Base-by-base conservation (phyloP, 306 rosid genomes). In the Ormosia emarginata region DNA sequence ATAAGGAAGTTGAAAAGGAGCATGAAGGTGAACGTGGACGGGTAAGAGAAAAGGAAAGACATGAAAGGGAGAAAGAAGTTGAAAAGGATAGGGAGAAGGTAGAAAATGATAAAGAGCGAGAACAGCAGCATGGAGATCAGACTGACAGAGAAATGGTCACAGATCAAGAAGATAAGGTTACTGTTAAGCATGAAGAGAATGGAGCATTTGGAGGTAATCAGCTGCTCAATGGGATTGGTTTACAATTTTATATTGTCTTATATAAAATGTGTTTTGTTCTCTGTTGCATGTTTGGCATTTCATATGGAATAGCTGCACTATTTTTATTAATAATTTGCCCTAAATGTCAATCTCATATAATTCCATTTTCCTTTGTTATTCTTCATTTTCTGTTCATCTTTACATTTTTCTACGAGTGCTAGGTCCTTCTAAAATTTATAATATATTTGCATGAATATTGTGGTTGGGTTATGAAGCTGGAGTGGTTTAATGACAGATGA, bases 61-160 rank as follows among this genome's bases (percentile, higher is more conserved):
- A 73, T 36, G 87, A 81, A 81, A 77, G 84, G 81, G 89, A 88
- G 86, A 86, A 86, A 63, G 88, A 71, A 36, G 36, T 63, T n/a
- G 95, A 83, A 74, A 89, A 75, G 85, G 89, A 86, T 15, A 83
- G 79, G 77, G 91, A 82, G 72, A 89, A 80, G 80, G 67, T 79
- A 58, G 92, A 91, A 75, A 91, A 84, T 87, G 90, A 86, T 49
- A 92, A 83, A 84, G 93, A 86, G 39, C 87, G 79, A 57, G 92
- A 90, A 66, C 89, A 83, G 13, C 47, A 74, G 76, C 91, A 44
- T 4, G 83, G 47, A 55, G 74, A 71, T 56, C 82, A 77, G 61
- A 55, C 59, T 53, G 83, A 32, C 24, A 85, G 52, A 65, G 83
- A 63, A 46, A 74, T 81, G 80, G 67, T 29, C 43, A 64, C 55